Conservation (phyloP, 805 yeast genomes). For the Alloascoidea africana region DNA sequence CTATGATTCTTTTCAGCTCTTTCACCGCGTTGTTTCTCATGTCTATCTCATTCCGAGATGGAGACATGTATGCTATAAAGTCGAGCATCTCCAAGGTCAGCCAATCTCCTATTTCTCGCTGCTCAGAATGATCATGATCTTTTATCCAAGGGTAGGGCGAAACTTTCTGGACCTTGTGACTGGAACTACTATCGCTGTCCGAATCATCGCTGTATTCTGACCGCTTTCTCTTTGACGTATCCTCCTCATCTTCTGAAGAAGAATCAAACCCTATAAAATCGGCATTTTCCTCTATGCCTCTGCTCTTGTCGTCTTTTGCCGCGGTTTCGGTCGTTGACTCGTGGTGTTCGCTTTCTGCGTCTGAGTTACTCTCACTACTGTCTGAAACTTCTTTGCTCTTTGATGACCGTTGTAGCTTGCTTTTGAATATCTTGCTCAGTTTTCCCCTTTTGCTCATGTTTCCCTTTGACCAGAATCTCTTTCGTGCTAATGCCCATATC, state of each 20-base stretch:
- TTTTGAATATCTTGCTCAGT: too few species aligned
- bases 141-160: constrained; percentile 59
- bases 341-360: too few species aligned
- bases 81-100: constrained; percentile 73
- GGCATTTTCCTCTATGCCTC: constrained; percentile 19
- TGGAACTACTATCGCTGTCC: constrained; percentile 20
- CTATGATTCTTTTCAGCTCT: constrained; percentile 36
- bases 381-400: too few species aligned
- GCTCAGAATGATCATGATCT: constrained; percentile 62
- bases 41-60: constrained; percentile 57
- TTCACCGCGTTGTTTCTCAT: constrained; percentile 52
- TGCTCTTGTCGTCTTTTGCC: constrained; percentile 1
- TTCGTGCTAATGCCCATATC: too few species aligned
- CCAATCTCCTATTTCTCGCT: constrained; percentile 75
- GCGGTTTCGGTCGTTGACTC: too few species aligned
- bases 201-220: constrained; percentile 19
- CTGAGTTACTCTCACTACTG: too few species aligned
- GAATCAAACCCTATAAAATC: constrained; percentile 44
- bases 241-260: constrained; percentile 23
- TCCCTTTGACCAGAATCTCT: too few species aligned
- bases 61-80: constrained; percentile 75
- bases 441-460: too few species aligned
- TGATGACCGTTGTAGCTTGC: too few species aligned
- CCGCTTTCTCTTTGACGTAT: constrained; percentile 12
- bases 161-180: constrained; percentile 13